phyloP scores from a whole-genome alignment of 306 rosid genomes.

The Rosa chinensis region DNA sequence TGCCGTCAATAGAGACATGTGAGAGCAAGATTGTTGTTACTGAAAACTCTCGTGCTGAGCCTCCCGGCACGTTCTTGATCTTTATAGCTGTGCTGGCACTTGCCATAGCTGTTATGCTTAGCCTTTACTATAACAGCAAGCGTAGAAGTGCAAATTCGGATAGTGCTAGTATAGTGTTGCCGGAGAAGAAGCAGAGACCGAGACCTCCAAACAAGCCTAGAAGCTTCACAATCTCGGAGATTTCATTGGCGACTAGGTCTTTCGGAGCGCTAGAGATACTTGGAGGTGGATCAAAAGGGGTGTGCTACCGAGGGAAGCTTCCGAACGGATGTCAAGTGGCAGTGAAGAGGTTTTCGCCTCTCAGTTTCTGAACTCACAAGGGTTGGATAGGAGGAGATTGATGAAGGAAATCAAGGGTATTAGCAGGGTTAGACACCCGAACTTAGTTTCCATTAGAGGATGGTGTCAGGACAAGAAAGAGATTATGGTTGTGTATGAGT shows the following conservation, averaged over 20 bases:
- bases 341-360: slow-evolving; percentile 57
- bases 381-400: slow-evolving; percentile 53
- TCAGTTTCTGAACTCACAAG: slow-evolving; percentile 52
- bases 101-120: slow-evolving; percentile 37
- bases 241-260: slow-evolving; percentile 51
- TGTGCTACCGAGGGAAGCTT: slow-evolving; percentile 62
- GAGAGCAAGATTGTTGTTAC: slow-evolving; percentile 49
- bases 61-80: slow-evolving; percentile 48
- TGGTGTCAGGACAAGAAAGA: slow-evolving; percentile 68
- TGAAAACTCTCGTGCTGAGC: slow-evolving; percentile 26
- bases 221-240: slow-evolving; percentile 45
- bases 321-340: slow-evolving; percentile 56
- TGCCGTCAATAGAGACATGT: slow-evolving; percentile 61
- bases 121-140: slow-evolving; percentile 39
- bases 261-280: slow-evolving; percentile 55
- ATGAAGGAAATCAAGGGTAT: slow-evolving; percentile 59
- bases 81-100: slow-evolving; percentile 47
- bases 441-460: slow-evolving; percentile 61
- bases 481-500: slow-evolving; percentile 59
- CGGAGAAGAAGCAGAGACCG: slow-evolving; percentile 45
- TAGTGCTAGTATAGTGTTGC: slow-evolving; percentile 21
- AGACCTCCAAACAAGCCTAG: slow-evolving; percentile 73
- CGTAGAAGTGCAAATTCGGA: slow-evolving; percentile 35
- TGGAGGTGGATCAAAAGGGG: slow-evolving; percentile 59
- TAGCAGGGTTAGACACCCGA: slow-evolving; percentile 60